Evolutionary conservation across 2,329 filamentous ascomycete genomes (phyloP).

Genomic region (Trichoderma brevicompactum): DNA sequence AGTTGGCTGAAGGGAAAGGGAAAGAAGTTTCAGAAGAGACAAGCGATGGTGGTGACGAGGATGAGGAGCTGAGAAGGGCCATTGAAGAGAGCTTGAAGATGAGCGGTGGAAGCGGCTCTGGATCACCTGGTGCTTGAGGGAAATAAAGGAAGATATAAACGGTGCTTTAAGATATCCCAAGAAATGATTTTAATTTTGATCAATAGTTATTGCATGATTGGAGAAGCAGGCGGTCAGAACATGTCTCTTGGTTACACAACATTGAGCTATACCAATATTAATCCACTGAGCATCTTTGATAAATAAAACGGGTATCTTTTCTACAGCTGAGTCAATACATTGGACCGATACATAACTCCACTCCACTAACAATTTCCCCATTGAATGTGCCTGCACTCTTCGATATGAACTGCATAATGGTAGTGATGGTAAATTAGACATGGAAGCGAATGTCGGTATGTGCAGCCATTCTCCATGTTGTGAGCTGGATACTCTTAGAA

Average conservation of each 20-base stretch:
- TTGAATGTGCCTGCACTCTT: too few species aligned
- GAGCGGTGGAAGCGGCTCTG: conserved; percentile 39
- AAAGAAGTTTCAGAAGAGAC: conserved; percentile 36
- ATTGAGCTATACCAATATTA: neutral
- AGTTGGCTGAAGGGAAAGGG: conserved; percentile 43
- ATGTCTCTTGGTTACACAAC: too few species aligned
- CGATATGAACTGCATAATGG: neutral
- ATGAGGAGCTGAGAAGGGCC: conserved; percentile 60
- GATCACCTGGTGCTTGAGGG: conserved; percentile 32
- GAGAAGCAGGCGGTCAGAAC: too few species aligned
- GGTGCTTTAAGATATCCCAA: neutral
- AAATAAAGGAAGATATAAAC: neutral
- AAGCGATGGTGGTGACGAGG: conserved; percentile 50
- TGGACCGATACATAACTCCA: neutral
- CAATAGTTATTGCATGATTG: too few species aligned
- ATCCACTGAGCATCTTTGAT: neutral
- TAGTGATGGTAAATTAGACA: too few species aligned
- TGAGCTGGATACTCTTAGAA: too few species aligned
- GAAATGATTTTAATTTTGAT: neutral
- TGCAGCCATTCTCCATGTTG: too few species aligned
- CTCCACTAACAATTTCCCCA: neutral
- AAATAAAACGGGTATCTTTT: neutral
- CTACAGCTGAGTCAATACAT: too few species aligned
- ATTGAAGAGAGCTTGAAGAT: conserved; percentile 60
- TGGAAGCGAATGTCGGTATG: too few species aligned